Evolutionary conservation across 441 rosid species (phyloP).

Genomic region (Arabidopsis hybrid): DNA sequence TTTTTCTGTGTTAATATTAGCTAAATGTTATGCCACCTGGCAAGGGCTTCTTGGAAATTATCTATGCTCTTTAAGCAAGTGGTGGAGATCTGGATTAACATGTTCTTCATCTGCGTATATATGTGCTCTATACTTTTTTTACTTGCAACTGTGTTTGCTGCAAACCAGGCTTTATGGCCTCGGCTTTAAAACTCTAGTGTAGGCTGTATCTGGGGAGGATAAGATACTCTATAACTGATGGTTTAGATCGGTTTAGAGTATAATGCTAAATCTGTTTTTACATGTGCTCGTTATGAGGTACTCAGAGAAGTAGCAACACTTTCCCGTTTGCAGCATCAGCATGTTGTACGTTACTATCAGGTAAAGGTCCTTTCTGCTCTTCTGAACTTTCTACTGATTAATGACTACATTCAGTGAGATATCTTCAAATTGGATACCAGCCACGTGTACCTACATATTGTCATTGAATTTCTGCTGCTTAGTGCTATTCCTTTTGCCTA

Average conservation of each 20-base stretch:
- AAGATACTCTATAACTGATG: conserved; percentile 29
- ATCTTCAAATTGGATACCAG: conserved; percentile 6
- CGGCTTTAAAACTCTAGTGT: conserved; percentile 32
- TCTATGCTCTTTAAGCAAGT: conserved; percentile 9
- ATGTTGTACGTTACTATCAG: conserved; percentile 99
- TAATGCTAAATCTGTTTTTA: conserved; percentile 40
- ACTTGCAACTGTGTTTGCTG: conserved; percentile 26
- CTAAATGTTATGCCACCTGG: conserved; percentile 23
- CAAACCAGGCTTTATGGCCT: conserved; percentile 27
- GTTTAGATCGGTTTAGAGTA: conserved; percentile 9
- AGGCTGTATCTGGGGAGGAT: conserved; percentile 21
- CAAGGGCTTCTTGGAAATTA: not conserved
- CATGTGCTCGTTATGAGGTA: conserved; percentile 49
- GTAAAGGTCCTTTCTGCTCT: conserved; percentile 49
- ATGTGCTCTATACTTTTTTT: conserved; percentile 25
- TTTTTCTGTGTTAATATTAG: conserved; percentile 26
- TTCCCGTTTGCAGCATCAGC: conserved; percentile 97
- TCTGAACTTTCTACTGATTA: conserved; percentile 21
- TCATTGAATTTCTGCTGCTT: conserved; percentile 24
- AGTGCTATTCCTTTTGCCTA: conserved; percentile 26
- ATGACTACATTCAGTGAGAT: conserved; percentile 17
- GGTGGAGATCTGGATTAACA: conserved; percentile 6
- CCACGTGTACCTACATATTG: conserved; percentile 11
- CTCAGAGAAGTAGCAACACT: conserved; percentile 98
- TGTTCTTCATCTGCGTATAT: conserved; percentile 26